Evolutionary conservation across 2,329 filamentous ascomycete species (phyloP).

Genomic region (Mycosphaerella sp.): DNA sequence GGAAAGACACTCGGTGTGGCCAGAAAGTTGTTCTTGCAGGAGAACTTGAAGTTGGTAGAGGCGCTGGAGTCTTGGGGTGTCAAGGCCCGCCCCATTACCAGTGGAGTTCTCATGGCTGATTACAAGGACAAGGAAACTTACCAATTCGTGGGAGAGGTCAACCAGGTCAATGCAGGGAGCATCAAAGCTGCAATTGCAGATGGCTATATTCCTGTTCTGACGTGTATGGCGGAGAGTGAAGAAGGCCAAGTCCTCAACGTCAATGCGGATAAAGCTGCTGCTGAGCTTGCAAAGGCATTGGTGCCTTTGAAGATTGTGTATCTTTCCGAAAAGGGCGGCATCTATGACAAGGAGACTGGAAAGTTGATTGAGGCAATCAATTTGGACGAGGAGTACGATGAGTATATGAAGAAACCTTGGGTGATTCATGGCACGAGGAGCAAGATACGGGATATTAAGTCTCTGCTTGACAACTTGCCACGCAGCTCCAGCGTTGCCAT

Average conservation of each 20-base stretch:
- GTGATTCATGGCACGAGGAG: slow-evolving; percentile 88
- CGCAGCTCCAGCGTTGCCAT: slow-evolving; percentile 93
- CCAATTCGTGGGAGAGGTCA: slow-evolving; percentile 92
- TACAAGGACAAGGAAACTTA: slow-evolving; percentile 97
- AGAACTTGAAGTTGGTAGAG: slow-evolving; percentile 89
- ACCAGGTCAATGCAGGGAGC: slow-evolving; percentile 78
- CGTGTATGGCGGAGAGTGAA: slow-evolving; percentile 88
- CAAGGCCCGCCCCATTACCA: slow-evolving; percentile 78
- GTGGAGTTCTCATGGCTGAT: slow-evolving; percentile 84
- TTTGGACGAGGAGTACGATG: slow-evolving; percentile 90
- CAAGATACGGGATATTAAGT: slow-evolving; percentile 98
- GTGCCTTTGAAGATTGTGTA: slow-evolving; percentile 97
- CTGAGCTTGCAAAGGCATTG: slow-evolving; percentile 79
- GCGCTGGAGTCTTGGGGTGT: slow-evolving; percentile 85
- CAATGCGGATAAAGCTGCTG: slow-evolving; percentile 93
- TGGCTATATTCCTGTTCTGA: slow-evolving; percentile 86
- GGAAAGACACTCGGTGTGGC: slow-evolving; percentile 89
- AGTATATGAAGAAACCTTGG: slow-evolving; percentile 90
- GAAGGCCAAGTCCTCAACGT: slow-evolving; percentile 94
- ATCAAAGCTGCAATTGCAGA: slow-evolving; percentile 89
- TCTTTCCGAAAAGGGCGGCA: slow-evolving; percentile 92
- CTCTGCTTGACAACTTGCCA: slow-evolving; percentile 79
- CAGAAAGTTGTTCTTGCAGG: slow-evolving; percentile 85
- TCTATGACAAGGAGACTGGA: slow-evolving; percentile 88
- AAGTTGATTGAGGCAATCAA: slow-evolving; percentile 98